A percentile compares a stretch with the other conserved stretches of the same genome.
Conservation (phyloP, 192 early-diverging fungal species). For the Dispira parvispora region DNA sequence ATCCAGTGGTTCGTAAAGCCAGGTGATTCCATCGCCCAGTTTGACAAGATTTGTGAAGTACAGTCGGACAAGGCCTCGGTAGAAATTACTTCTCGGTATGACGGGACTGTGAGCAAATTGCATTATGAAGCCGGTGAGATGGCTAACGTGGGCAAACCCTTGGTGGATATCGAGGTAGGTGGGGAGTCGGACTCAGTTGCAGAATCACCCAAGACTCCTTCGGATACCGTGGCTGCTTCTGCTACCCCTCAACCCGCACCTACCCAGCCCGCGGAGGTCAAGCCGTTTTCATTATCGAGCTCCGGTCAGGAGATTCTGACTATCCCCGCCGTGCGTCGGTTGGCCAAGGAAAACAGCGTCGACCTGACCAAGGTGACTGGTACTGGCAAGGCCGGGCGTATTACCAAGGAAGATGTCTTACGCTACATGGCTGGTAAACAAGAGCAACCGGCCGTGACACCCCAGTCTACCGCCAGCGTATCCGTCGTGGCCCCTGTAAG, state of each 20-base stretch:
- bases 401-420: conserved; percentile 87
- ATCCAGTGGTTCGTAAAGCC: conserved; percentile 96
- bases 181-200: conserved; percentile 13
- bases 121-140: conserved; percentile 75
- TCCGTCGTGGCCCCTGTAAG: conserved; percentile 13
- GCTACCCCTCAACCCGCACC: conserved; percentile 10
- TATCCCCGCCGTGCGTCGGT: conserved; percentile 75
- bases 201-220: conserved; percentile 13
- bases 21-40: conserved; percentile 76
- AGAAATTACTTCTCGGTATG: conserved; percentile 90
- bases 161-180: conserved; percentile 65
- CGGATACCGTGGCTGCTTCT: neutral
- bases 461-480: conserved; percentile 2
- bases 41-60: conserved; percentile 91
- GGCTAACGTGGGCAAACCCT: conserved; percentile 76
- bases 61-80: conserved; percentile 99
- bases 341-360: conserved; percentile 64
- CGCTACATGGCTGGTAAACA: conserved; percentile 24
- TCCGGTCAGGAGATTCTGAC: conserved; percentile 36
- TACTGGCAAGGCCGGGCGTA: conserved; percentile 66
- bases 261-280: conserved; percentile 14
- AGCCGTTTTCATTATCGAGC: conserved; percentile 17
- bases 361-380: conserved; percentile 58
- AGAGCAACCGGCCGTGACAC: conserved; percentile 13
- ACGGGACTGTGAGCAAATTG: conserved; percentile 65